Base-by-base conservation (phyloP, 108 stramenopile species). In the Epipyxis sp. region DNA sequence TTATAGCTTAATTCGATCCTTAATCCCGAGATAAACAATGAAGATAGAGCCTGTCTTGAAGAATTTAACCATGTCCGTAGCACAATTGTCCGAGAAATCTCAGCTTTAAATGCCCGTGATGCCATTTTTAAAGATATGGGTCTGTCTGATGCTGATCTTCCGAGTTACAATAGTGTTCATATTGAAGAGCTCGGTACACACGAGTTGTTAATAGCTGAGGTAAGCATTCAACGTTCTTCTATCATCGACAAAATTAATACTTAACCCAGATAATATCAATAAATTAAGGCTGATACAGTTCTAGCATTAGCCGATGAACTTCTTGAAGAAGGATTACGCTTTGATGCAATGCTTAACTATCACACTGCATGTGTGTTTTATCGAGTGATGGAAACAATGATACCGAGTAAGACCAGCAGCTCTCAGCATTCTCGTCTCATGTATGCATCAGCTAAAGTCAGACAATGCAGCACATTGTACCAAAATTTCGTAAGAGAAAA, bases 331-430 rank as follows among this genome's bases (percentile, higher is more conserved):
- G 71, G 71, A 6, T 42, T 74, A 42, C 71, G 71, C 46, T 46
- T 54, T 27, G 71, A 74, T 6, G 71, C 71, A 29, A 74, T 46
- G 44, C 44, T 46, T 29, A 74, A 74, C 71, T 74, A 34, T 42
- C 71, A 74, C 71, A 57, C 71, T 10, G 71, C 71, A 3, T 54
- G 71, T 42, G 71, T 74, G n/a, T 74, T 54, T 42, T 74, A 42
- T 37, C 71, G 71, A 29, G 71, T 74, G 25, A 54, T 74, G 50
- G 71, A 74, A 32, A 54, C 71, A 29, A 74, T 74, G 46, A 32
- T 74, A 3, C 71, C 71, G 10, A 27, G 25, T 10, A 74, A 57
- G 71, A 32, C 44, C 3, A 43, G 41, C 20, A 43, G 25, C 3
- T 27, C 25, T 13, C 44, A 74, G 27, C 46, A 74, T 32, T 74